Evolutionary conservation across 2,329 filamentous ascomycete species (phyloP).

Genomic region (Beauveria pseudobassiana): DNA sequence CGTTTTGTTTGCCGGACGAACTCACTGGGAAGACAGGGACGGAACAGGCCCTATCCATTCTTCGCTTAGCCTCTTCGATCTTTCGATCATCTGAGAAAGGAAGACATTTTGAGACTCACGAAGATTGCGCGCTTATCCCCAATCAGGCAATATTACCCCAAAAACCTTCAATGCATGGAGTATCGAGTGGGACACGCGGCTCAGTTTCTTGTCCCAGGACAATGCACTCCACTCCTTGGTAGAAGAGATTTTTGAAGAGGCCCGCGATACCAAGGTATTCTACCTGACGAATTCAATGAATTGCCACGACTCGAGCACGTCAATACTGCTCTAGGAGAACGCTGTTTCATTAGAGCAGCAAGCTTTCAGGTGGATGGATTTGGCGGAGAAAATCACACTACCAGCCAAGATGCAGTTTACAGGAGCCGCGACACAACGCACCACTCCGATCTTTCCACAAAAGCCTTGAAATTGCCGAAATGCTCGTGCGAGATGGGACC

Average conservation of each 20-base stretch:
- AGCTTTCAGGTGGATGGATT: constrained; percentile 5
- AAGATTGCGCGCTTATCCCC: not conserved
- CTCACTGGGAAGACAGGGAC: constrained; percentile 44
- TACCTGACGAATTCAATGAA: not conserved
- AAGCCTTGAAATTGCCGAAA: not conserved
- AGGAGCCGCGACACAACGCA: not conserved
- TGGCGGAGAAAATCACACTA: not conserved
- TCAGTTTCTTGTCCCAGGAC: not conserved
- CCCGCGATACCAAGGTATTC: not conserved
- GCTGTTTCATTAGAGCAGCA: not conserved
- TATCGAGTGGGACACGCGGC: not conserved
- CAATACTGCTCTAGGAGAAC: not conserved
- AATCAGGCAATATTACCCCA: not conserved
- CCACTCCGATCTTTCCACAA: not conserved
- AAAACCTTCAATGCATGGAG: not conserved
- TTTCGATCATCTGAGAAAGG: not conserved
- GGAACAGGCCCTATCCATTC: constrained; percentile 40
- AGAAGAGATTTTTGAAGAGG: not conserved
- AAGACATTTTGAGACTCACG: not conserved
- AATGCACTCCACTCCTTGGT: not conserved
- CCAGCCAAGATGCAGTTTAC: not conserved
- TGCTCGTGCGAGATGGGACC: not conserved
- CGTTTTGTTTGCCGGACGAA: constrained; percentile 39
- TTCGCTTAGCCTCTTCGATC: constrained; percentile 42
- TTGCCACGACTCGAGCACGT: not conserved